Base-by-base conservation (phyloP, 2,329 filamentous ascomycete species). In the Colletotrichum aenigma region DNA sequence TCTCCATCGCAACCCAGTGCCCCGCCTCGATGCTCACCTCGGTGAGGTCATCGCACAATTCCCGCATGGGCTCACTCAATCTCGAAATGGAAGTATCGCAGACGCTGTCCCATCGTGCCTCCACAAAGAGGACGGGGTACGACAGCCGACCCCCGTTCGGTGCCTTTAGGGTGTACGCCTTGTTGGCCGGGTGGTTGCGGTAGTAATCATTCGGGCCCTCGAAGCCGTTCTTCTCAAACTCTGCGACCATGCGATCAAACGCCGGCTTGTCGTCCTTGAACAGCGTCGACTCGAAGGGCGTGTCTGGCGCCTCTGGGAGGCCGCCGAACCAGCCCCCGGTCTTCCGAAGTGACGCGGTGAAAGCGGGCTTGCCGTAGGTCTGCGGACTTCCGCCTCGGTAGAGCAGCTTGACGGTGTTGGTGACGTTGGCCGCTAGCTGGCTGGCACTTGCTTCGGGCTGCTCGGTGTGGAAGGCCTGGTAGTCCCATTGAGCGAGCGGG, bases 221-320 rank as follows among this genome's bases (percentile, higher is more conserved):
- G 87, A 99, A 99, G 79, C 93, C 93, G 76, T 93, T 92, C 96
- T 96, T 98, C 86, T 99, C 97, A 79, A 97, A 97, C 82, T 98
- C 94, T 8, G 90, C 89, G 1, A 95, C 93, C 66, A 99, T 92
- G 65, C 91, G 91, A 86, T 97, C 95, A 3, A 93, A 89, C 16
- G 92, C 93, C 76, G 69, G 69, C 43, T 62, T 72, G 16, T 75
- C 69, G 5, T 62, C 16, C 38, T 36, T 62, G 62, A 66, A 56
- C 3, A 67, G 8, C 21, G 73, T 55, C 4, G 8, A 24, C 30
- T 75, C 30, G 24, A 64, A 62, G n/a, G 70, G 48, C 28, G 65
- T 13, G 34, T 61, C n/a, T 6, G 74, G 77, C 2, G 77, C 69
- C 2, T 15, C 28, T 1, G 75, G n/a, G 7, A 32, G 9, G 16